phyloP scores from a whole-genome alignment of 2,329 filamentous ascomycete species.

The Fusarium paranaense region DNA sequence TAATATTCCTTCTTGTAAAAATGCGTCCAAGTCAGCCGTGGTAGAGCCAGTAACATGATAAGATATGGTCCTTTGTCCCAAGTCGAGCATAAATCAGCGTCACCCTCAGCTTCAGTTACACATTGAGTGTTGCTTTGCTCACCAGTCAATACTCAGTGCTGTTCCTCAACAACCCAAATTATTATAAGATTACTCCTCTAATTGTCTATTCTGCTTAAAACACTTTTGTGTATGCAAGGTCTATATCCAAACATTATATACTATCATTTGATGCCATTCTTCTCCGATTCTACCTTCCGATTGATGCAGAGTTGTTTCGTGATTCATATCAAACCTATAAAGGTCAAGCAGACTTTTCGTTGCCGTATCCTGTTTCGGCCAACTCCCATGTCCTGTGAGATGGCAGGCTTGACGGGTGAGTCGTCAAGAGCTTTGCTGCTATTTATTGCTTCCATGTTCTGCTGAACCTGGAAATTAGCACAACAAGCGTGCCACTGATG shows the following conservation, averaged over 20 bases:
- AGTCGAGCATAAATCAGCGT: background rate
- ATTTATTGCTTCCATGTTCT: constrained; percentile 33
- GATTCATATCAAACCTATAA: background rate
- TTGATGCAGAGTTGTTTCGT: background rate
- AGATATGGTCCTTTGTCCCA: background rate
- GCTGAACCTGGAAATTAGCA: constrained; percentile 35
- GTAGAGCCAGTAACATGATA: background rate
- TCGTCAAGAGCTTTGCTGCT: background rate
- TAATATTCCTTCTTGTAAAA: background rate
- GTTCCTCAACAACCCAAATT: background rate
- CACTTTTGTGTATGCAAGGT: background rate
- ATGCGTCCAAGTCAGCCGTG: background rate
- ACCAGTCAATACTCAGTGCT: background rate
- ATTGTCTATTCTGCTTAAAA: background rate
- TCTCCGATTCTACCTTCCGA: background rate
- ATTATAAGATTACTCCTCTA: background rate
- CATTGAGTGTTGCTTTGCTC: background rate
- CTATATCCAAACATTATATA: background rate
- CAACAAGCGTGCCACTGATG: constrained; percentile 17
- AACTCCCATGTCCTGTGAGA: background rate
- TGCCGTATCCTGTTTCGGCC: background rate
- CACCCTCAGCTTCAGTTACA: background rate
- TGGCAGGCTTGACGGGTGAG: background rate
- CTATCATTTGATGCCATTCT: background rate
- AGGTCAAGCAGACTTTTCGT: background rate